Evolutionary conservation across 805 yeast genomes (phyloP).

Genomic region (Spathaspora girioi): DNA sequence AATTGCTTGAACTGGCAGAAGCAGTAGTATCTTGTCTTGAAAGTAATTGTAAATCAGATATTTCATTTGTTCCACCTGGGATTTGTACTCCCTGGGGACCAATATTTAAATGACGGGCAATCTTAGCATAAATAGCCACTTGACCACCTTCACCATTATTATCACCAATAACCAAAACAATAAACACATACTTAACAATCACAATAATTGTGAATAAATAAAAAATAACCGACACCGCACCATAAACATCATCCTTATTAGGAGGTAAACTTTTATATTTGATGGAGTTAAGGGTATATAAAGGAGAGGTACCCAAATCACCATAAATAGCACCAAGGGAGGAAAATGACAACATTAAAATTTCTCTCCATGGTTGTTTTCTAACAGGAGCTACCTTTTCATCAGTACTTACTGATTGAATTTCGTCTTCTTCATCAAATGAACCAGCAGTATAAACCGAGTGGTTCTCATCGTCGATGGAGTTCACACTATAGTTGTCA

Average conservation of each 20-base stretch:
- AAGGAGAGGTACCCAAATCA: slow-evolving; percentile 60
- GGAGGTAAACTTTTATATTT: slow-evolving; percentile 27
- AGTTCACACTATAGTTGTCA: slow-evolving; percentile 2
- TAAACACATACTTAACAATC: slow-evolving; percentile 45
- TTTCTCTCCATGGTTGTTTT: slow-evolving; percentile 17
- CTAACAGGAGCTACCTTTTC: slow-evolving; percentile 4
- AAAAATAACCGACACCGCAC: slow-evolving; percentile 51
- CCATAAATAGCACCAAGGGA: slow-evolving; percentile 64
- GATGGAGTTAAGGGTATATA: slow-evolving; percentile 43
- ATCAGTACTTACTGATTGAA: slow-evolving; percentile 1
- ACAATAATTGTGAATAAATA: slow-evolving; percentile 54
- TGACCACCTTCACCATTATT: slow-evolving; percentile 64
- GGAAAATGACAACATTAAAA: slow-evolving; percentile 32
- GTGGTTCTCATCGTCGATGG: background rate
- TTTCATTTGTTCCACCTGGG: slow-evolving; percentile 39
- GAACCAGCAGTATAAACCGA: slow-evolving; percentile 3
- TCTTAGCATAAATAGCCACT: slow-evolving; percentile 58
- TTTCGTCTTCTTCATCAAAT: slow-evolving; percentile 3
- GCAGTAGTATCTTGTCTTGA: slow-evolving; percentile 37
- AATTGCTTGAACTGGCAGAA: slow-evolving; percentile 12
- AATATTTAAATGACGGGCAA: slow-evolving; percentile 45
- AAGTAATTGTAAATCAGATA: slow-evolving; percentile 23
- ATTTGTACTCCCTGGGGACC: slow-evolving; percentile 45
- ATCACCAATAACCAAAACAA: slow-evolving; percentile 50
- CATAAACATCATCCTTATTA: slow-evolving; percentile 38